Evolutionary conservation across 208 protist species (phyloP).

Genomic region (Leishmania turanica): DNA sequence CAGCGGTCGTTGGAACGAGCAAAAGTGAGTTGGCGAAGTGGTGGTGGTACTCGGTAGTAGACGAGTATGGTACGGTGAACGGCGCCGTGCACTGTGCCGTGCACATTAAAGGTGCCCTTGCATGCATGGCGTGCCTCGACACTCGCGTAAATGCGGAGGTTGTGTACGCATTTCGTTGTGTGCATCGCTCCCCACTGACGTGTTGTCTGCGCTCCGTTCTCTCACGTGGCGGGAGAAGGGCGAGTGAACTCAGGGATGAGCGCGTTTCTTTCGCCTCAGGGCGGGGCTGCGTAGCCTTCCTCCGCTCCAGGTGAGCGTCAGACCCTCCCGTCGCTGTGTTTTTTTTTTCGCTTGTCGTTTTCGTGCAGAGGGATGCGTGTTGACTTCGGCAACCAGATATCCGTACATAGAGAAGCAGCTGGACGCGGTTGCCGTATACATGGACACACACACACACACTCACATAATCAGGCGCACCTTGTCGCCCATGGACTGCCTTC

Average conservation of each 20-base stretch:
- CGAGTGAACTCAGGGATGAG: not conserved
- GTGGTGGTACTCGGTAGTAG: slow-evolving; percentile 14
- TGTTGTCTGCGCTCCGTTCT: not conserved
- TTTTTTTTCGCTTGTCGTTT: not conserved
- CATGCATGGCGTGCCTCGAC: not conserved
- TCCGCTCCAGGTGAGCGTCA: not conserved
- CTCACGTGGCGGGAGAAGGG: not conserved
- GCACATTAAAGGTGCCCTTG: slow-evolving; percentile 13
- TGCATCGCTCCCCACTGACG: not conserved
- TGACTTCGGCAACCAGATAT: not conserved
- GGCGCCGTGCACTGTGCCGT: slow-evolving; percentile 22
- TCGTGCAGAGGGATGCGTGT: not conserved
- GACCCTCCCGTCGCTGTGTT: not conserved
- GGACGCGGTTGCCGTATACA: not conserved
- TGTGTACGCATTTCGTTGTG: not conserved
- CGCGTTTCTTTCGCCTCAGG: not conserved
- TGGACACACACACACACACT: not conserved
- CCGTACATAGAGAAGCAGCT: not conserved
- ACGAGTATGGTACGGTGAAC: not conserved
- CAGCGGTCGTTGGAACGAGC: not conserved
- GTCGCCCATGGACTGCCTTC: not conserved
- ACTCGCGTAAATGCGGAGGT: not conserved
- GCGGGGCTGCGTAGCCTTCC: not conserved
- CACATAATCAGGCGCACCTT: not conserved
- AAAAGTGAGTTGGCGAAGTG: not conserved